A percentile compares a stretch with the other conserved stretches of the same genome.
These are phyloP conservation scores for Mesembryanthemum crystallinum DNA, from an alignment of 148 eudicot species.

Conservation along the genomic window DNA sequence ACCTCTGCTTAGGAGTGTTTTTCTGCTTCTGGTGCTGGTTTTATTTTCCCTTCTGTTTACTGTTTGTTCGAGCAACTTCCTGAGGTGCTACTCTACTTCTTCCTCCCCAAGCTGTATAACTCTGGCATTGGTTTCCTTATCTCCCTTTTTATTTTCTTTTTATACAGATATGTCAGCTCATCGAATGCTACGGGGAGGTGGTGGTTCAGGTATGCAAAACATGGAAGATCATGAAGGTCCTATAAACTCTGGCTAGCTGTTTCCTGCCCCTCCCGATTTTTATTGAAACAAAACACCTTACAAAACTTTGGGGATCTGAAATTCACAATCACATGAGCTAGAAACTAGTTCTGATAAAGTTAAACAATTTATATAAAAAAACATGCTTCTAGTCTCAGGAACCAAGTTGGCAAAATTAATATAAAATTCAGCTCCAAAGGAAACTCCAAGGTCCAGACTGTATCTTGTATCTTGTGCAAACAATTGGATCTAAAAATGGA, in stretches of 20 bases:
- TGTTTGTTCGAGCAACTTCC: background rate
- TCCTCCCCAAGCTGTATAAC: background rate
- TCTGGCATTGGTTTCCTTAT: background rate
- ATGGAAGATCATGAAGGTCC: too few species aligned
- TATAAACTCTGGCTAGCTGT: background rate
- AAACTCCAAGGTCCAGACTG: too few species aligned
- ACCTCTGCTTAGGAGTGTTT: background rate
- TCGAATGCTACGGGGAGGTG: background rate
- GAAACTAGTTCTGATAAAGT: too few species aligned
- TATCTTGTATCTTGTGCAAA: too few species aligned
- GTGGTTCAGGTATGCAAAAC: background rate
- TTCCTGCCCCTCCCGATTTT: too few species aligned
- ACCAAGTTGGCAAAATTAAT: too few species aligned
- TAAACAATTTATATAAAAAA: background rate
- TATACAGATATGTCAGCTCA: conserved; percentile 2
- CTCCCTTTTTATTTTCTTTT: conserved; percentile 1
- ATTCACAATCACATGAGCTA: too few species aligned
- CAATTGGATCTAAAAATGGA: too few species aligned
- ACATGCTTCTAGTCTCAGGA: too few species aligned
- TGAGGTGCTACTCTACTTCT: background rate
- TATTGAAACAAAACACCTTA: too few species aligned
- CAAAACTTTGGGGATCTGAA: too few species aligned
- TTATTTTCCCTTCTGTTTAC: background rate
- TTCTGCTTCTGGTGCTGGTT: background rate
- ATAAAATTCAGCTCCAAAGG: background rate